Evolutionary conservation across 2,329 filamentous ascomycete genomes (phyloP).

Genomic region (Lecanicillium sp.): DNA sequence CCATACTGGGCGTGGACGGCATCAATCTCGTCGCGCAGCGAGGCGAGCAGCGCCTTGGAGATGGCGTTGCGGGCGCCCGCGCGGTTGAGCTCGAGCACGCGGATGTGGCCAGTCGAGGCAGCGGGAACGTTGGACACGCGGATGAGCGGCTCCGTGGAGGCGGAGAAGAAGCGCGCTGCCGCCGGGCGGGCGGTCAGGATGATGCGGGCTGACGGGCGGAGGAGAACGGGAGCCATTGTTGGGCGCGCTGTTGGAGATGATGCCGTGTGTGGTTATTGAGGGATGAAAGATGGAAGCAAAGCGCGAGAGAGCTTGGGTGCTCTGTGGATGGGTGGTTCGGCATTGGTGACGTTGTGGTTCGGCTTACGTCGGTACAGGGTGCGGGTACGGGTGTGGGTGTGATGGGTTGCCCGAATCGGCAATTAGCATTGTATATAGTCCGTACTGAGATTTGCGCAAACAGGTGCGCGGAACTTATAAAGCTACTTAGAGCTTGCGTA

Average conservation of each 20-base stretch:
- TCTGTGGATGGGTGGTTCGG: conserved; percentile 1
- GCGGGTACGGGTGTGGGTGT: no score
- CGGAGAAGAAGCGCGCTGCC: conserved; percentile 31
- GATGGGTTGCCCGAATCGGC: no score
- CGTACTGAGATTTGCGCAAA: no score
- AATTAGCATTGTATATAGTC: no score
- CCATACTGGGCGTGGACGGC: conserved; percentile 59
- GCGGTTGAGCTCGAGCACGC: conserved; percentile 80
- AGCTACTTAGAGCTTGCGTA: no score
- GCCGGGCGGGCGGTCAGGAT: conserved; percentile 11
- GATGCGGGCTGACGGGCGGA: conserved; percentile 12
- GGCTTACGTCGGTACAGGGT: no score
- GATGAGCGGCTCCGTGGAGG: conserved; percentile 47
- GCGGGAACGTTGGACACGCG: conserved; percentile 69
- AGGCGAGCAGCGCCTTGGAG: conserved; percentile 66
- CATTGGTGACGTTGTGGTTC: no score
- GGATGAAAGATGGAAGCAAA: no score
- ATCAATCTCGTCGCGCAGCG: conserved; percentile 65
- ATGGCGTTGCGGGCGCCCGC: conserved; percentile 85
- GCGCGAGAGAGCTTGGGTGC: no score
- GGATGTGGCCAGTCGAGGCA: conserved; percentile 74
- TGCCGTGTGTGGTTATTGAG: no score
- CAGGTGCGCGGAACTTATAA: no score
- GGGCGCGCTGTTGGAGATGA: conserved; percentile 1
- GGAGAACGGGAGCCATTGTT: conserved; percentile 26